phyloP scores from a whole-genome alignment of 257 asterid genomes.

The Solanum chilense region DNA sequence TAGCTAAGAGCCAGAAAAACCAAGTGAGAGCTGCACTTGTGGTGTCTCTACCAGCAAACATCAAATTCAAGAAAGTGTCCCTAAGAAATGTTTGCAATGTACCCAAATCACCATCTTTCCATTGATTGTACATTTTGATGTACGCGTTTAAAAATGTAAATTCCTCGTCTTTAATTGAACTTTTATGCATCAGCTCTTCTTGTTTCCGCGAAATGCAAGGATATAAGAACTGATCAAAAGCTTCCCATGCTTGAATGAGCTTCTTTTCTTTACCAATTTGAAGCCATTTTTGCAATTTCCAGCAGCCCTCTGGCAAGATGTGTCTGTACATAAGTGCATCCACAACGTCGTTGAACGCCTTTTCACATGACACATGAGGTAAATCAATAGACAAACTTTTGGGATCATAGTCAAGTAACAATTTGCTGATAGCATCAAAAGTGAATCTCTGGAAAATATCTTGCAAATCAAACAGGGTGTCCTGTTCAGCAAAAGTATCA shows the following conservation, averaged over 20 bases:
- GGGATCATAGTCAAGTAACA: not conserved
- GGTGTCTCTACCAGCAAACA: not conserved
- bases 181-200: not conserved
- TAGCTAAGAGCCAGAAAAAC: not conserved
- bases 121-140: not conserved
- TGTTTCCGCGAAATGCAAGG: not conserved
- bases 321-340: not conserved
- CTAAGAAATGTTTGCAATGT: not conserved
- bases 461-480: not conserved
- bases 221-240: not conserved
- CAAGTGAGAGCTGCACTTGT: not conserved
- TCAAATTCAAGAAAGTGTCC: not conserved
- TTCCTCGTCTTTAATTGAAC: not conserved
- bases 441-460: not conserved
- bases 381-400: not conserved
- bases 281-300: not conserved
- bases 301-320: not conserved
- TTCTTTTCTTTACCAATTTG: not conserved
- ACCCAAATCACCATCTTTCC: not conserved
- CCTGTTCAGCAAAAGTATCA: not conserved
- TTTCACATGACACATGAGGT: not conserved
- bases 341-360: not conserved
- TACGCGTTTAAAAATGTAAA: not conserved
- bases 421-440: not conserved
- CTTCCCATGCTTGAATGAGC: not conserved